Evolutionary conservation across 129 eudicot species (phyloP).

Genomic region (Glebionis coronaria): DNA sequence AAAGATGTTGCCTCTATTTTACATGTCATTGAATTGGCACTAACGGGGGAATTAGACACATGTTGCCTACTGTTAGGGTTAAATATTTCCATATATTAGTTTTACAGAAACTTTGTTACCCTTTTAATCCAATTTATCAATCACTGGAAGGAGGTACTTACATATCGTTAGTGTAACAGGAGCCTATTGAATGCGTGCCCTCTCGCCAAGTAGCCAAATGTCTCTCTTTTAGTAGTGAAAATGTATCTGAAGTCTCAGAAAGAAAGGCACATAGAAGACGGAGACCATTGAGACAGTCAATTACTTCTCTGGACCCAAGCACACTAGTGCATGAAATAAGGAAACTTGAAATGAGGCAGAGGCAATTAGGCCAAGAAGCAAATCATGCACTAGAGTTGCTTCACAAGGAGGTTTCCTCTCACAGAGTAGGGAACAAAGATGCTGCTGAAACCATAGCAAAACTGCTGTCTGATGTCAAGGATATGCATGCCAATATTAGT

Average conservation of each 20-base stretch:
- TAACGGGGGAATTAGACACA: background rate
- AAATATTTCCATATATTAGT: background rate
- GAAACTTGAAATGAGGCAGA: slow-evolving; percentile 82
- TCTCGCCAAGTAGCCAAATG: slow-evolving; percentile 68
- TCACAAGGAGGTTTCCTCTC: slow-evolving; percentile 76
- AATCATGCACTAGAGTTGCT: slow-evolving; percentile 75
- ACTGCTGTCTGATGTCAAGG: slow-evolving; percentile 72
- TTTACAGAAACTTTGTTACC: background rate
- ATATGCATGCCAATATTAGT: slow-evolving; percentile 46
- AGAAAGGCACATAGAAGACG: slow-evolving; percentile 39
- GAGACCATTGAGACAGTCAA: slow-evolving; percentile 48
- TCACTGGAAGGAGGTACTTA: slow-evolving; percentile 8
- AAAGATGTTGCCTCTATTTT: too few species aligned
- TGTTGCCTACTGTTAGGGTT: background rate
- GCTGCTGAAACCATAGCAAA: slow-evolving; percentile 69
- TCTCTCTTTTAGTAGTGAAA: slow-evolving; percentile 52
- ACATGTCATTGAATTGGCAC: background rate
- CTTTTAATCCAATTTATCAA: background rate
- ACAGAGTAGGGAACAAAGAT: slow-evolving; percentile 58
- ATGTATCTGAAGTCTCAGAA: slow-evolving; percentile 24
- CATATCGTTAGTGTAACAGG: slow-evolving; percentile 24
- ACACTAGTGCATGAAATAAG: slow-evolving; percentile 74
- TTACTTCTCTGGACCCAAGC: slow-evolving; percentile 54
- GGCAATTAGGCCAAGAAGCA: slow-evolving; percentile 97
- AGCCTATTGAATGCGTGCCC: slow-evolving; percentile 26